These are phyloP conservation scores for Metschnikowia cerradonensis DNA, from an alignment of 805 yeast genomes.

Conservation along the genomic window DNA sequence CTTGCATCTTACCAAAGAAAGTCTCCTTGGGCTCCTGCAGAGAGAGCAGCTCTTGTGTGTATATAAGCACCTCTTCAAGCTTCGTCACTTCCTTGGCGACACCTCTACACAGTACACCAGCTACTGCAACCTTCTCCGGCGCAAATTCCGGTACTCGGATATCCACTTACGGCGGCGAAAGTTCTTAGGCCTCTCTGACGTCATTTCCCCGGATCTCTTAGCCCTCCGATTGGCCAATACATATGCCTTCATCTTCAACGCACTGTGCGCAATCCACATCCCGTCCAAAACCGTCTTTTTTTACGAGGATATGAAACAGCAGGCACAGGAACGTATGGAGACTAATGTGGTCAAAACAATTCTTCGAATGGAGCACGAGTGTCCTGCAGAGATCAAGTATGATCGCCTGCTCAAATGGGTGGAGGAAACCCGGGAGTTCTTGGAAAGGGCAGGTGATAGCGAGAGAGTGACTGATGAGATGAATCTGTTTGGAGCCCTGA, in stretches of 20 bases:
- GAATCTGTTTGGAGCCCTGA: constrained; percentile 3
- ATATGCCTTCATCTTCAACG: constrained; percentile 17
- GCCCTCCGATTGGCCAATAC: constrained; percentile 15
- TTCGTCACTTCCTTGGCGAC: constrained; percentile 25
- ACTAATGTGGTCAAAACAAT: constrained; percentile 10
- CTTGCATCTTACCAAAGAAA: constrained; percentile 7
- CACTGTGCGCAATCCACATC: constrained; percentile 10
- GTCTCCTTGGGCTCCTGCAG: constrained; percentile 9
- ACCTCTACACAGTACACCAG: constrained; percentile 9
- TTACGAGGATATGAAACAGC: constrained; percentile 10
- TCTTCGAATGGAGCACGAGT: constrained; percentile 14
- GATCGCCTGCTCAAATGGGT: constrained; percentile 16
- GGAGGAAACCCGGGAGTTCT: constrained; percentile 5
- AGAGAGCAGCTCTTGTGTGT: constrained; percentile 8
- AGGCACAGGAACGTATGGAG: constrained; percentile 8
- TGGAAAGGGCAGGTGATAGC: neutral
- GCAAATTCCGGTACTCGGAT: constrained; percentile 18
- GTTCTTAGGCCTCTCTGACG: constrained; percentile 5
- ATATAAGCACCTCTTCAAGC: constrained; percentile 31
- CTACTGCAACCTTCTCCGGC: constrained; percentile 23
- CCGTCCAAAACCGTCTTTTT: constrained; percentile 3
- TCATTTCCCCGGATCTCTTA: constrained; percentile 5
- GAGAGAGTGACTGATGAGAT: constrained; percentile 3
- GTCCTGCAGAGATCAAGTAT: constrained; percentile 7
- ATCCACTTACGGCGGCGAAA: constrained; percentile 10